Percentiles rank a stretch among this genome's conserved stretches.
These are phyloP conservation scores for Lichtheimia hyalospora DNA, from an alignment of 371 early-diverging fungal species.

Conservation along the genomic window DNA sequence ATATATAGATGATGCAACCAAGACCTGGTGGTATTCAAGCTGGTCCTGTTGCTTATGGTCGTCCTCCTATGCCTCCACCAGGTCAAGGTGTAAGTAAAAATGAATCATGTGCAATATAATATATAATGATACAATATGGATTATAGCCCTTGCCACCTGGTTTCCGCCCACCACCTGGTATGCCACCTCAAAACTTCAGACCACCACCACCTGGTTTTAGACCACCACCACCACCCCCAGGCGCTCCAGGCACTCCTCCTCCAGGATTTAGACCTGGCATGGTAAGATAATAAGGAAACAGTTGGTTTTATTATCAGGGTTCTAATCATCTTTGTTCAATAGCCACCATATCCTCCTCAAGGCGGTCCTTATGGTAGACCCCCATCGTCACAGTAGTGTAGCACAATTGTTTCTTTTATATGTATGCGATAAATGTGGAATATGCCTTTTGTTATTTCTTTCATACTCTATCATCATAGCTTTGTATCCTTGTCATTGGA, in stretches of 20 bases:
- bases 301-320: not conserved
- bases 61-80: constrained; percentile 54
- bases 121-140: not conserved
- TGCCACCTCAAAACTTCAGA: constrained; percentile 52
- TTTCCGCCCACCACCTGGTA: constrained; percentile 63
- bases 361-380: not conserved
- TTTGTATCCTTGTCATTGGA: no score
- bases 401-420: no score
- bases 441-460: no score
- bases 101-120: not conserved
- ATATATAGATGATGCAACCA: constrained; percentile 68
- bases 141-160: constrained; percentile 54
- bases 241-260: constrained; percentile 26
- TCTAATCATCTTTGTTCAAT: not conserved
- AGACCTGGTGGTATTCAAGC: constrained; percentile 58
- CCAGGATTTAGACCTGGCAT: constrained; percentile 34
- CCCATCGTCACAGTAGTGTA: not conserved
- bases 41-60: constrained; percentile 77
- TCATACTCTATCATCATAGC: no score
- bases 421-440: no score
- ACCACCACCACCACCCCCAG: constrained; percentile 47
- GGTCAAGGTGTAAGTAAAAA: constrained; percentile 29
- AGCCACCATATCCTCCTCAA: not conserved
- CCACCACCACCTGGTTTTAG: constrained; percentile 61
- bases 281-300: constrained; percentile 16